phyloP scores from a whole-genome alignment of 106 monocot genomes.

The Allium cepa region DNA sequence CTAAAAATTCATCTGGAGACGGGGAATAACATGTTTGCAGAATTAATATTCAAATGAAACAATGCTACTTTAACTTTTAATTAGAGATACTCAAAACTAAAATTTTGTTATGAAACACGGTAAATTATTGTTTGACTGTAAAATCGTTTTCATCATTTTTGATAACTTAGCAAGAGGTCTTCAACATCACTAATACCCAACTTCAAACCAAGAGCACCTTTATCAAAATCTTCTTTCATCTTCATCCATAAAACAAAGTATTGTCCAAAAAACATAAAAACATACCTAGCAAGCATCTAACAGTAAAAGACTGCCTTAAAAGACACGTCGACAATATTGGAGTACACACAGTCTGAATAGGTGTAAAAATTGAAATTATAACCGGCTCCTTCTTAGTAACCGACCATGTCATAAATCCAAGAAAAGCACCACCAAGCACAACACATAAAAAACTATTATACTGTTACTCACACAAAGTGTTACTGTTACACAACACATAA shows the following conservation, averaged over 20 bases:
- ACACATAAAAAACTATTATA: not conserved
- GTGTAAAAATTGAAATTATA: slow-evolving; percentile 39
- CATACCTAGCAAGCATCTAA: slow-evolving; percentile 41
- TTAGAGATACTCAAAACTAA: too few relatives aligned
- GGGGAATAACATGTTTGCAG: too few relatives aligned
- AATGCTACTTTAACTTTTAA: too few relatives aligned
- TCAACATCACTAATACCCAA: not conserved
- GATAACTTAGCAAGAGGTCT: slow-evolving; percentile 10
- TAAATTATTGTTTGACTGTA: too few relatives aligned
- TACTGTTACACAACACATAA: slow-evolving; percentile 9
- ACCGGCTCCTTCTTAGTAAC: slow-evolving; percentile 42
- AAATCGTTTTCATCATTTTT: too few relatives aligned
- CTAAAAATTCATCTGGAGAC: too few relatives aligned
- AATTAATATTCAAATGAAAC: too few relatives aligned
- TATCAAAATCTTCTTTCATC: slow-evolving; percentile 18
- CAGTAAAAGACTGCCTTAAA: slow-evolving; percentile 17
- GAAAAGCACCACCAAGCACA: slow-evolving; percentile 3
- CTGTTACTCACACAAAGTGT: too few relatives aligned
- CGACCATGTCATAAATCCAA: slow-evolving; percentile 26
- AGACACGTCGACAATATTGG: slow-evolving; percentile 27
- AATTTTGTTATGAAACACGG: too few relatives aligned
- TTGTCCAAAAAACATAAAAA: slow-evolving; percentile 36
- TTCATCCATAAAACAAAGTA: slow-evolving; percentile 39
- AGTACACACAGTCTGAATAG: slow-evolving; percentile 32
- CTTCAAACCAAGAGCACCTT: not conserved